A percentile compares a stretch with the other conserved stretches of the same genome.
Conservation (phyloP, 108 stramenopile species). For the Cylindrotheca fusiformis region DNA sequence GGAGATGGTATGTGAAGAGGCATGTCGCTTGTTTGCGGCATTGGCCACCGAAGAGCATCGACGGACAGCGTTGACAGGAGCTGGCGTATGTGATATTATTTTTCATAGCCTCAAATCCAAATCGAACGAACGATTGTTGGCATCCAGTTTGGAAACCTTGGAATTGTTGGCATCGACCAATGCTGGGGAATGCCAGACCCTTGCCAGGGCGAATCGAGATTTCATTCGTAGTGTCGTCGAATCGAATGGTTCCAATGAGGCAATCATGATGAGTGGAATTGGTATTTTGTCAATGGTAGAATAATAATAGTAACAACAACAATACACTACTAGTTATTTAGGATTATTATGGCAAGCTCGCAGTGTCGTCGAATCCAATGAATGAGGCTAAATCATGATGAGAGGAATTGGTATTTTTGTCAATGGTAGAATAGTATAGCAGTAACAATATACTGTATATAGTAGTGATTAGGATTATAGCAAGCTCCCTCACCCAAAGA, state of each 20-base stretch:
- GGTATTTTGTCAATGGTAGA: background rate
- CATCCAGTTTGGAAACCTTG: background rate
- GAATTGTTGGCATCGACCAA: background rate
- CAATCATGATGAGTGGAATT: conserved; percentile 7
- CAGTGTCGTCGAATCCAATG: no score
- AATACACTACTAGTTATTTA: no score
- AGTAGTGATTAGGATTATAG: no score
- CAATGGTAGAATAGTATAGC: no score
- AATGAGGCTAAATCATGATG: no score
- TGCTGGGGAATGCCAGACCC: background rate
- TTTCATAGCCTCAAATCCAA: conserved; percentile 3
- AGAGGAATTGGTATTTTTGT: no score
- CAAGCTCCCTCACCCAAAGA: no score
- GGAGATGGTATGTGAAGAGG: background rate
- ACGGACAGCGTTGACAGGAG: background rate
- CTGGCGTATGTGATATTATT: conserved; percentile 11
- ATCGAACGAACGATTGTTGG: conserved; percentile 2
- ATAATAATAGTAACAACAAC: no score
- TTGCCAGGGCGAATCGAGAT: background rate
- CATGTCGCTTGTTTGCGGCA: background rate
- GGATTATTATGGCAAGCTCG: no score
- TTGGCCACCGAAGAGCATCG: background rate
- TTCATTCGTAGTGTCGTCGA: conserved; percentile 1
- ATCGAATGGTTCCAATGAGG: background rate
- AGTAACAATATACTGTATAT: no score